Base-by-base conservation (phyloP, 345 rosid species). In the Combretum micranthum region DNA sequence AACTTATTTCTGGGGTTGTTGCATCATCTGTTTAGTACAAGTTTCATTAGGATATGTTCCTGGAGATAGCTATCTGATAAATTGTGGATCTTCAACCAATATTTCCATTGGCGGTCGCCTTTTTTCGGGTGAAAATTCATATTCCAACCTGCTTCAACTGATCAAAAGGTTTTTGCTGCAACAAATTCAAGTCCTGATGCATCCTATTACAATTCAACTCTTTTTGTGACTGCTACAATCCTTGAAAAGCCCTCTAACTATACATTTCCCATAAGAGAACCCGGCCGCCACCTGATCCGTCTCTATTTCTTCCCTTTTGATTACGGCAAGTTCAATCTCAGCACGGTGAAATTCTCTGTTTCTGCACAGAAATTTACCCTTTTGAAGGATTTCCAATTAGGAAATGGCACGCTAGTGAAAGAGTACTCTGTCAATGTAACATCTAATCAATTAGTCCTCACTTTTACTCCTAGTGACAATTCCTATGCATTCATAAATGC, bases 401-500 rank as follows among this genome's bases (percentile, higher is more conserved):
- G 53, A 19, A 44, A 10, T 58, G 65, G 53, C 17, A 65, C 70
- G 19, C 45, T 58, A 7, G 67, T 88, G 1, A 91, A 65, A 61
- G 96, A 91, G 44, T 91, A 74, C 75, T 79, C 70, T 62, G 52
- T 91, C 59, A 70, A 82, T 66, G 57, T 78, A 22, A 54, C 83
- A 13, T 61, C 82, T 15, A 64, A 62, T 69, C 53, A 51, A 22
- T 65, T 91, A 4, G 63, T 67, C n/a, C 66, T 91, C 46, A 48
- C 67, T 10, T 84, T 91, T 47, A 70, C 61, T 53, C 95, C 96
- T 20, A 42, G 39, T 11, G 22, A 37, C 3, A 63, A 45, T 26
- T 88, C 96, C 0, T 66, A 82, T 20, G 92, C 95, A 4, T 91
- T 82, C 63, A 20, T 91, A 15, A 91, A 83, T 32, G 96, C 95